Evolutionary conservation across 2,329 filamentous ascomycete genomes (phyloP), one percentile per base, ranked within the genome.

Genomic region (Penicillium brevicompactum): DNA sequence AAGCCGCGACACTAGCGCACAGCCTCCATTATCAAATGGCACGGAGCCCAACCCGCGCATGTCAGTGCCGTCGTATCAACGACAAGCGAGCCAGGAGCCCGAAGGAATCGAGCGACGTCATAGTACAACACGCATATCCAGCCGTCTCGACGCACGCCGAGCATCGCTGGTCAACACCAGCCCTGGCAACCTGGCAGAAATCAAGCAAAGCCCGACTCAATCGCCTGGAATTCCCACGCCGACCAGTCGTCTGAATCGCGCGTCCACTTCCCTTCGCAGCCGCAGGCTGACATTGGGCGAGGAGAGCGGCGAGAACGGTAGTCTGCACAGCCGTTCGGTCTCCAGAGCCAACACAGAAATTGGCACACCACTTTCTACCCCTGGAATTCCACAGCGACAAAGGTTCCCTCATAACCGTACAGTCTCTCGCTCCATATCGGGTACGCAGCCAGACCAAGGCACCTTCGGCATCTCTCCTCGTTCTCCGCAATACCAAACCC

Each of bases 331-430:
- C 38, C 74, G 76, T 27, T 74, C 77, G 4, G 57, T 76, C 31
- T 75, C 76, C 16, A 68, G 77, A 53, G 75, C 76, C 27, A 72
- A 74, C 68, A 78, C 77, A 1, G 77, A 79, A 30, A 64, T 74
- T 38, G 65, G 67, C 21, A 70, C 64, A 32, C 64, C 68, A 30
- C 63, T 62, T n/a, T 57, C 65, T 9, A 51, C 61, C 5, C 67
- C 68, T 53, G 67, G 66, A 10, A 64, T 66, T 6, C 63, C 70
- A 7, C 66, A 70, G 2, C 68, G 70, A 41, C 73, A 76, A 50
- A 71, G 73, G 38, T 55, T 67, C 27, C 67, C 69, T 14, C 67
- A 68, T 45, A 66, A 65, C 43, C 68, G 68, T 44, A 62, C 62
- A 4, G 22, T 61, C 11, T 63, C 67, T 47, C 67, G 65, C 27